A percentile compares a stretch with the other conserved stretches of the same genome.
phyloP scores from a whole-genome alignment of 345 rosid genomes.

The Citrus australasica region DNA sequence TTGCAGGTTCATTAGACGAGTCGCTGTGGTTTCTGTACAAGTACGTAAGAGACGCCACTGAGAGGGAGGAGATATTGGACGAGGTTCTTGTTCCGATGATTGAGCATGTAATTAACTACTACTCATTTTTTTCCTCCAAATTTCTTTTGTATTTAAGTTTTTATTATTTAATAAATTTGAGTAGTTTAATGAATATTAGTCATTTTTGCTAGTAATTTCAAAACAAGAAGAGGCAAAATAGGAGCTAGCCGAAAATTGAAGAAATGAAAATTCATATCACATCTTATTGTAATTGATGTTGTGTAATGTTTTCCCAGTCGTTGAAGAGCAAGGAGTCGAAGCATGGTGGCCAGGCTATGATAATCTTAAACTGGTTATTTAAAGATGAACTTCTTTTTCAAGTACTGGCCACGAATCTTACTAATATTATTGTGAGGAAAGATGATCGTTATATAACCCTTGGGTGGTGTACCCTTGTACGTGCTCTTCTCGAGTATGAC shows the following conservation, averaged over 20 bases:
- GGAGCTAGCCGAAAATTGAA: neutral
- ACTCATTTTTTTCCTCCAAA: neutral
- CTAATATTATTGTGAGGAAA: conserved; percentile 42
- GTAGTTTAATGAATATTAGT: neutral
- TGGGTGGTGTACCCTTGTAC: conserved; percentile 86
- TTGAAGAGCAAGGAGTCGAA: conserved; percentile 51
- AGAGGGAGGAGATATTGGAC: conserved; percentile 43
- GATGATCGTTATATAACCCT: conserved; percentile 65
- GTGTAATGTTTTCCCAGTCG: conserved; percentile 35
- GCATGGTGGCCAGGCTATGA: conserved; percentile 47
- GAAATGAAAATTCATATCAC: neutral
- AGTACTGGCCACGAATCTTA: conserved; percentile 43
- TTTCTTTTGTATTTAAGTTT: neutral
- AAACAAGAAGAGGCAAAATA: neutral
- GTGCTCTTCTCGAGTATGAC: conserved; percentile 56
- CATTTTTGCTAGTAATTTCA: neutral
- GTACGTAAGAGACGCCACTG: conserved; percentile 51
- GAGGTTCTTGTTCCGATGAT: conserved; percentile 69
- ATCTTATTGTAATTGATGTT: neutral
- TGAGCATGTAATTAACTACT: conserved; percentile 46
- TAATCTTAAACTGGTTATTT: conserved; percentile 65
- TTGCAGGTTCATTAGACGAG: conserved; percentile 63
- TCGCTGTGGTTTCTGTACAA: conserved; percentile 59
- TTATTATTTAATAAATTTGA: neutral
- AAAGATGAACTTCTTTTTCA: conserved; percentile 62